phyloP scores from a whole-genome alignment of 345 rosid genomes.

The Linum trigynum region DNA sequence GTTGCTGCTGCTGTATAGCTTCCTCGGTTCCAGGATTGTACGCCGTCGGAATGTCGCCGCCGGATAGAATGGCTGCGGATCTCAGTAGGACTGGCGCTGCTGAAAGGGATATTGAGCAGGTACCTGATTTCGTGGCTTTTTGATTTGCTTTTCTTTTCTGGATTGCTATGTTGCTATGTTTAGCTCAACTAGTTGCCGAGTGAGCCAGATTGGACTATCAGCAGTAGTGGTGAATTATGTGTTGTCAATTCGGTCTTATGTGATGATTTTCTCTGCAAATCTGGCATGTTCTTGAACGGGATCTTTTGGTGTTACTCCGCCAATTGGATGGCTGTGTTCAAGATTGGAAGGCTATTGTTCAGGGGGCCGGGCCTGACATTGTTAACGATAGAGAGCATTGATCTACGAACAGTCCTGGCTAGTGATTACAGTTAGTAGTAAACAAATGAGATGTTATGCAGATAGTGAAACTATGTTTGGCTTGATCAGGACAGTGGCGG shows the following conservation, averaged over 20 bases:
- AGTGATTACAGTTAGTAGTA: not conserved
- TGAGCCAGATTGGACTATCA: not conserved
- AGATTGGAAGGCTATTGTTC: not conserved
- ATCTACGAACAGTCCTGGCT: not conserved
- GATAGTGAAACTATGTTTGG: not conserved
- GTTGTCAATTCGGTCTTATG: not conserved
- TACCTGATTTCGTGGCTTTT: slow-evolving; percentile 11
- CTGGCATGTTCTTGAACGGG: not conserved
- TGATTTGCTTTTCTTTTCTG: not conserved
- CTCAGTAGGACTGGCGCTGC: slow-evolving; percentile 73
- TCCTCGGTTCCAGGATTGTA: not conserved
- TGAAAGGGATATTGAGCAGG: slow-evolving; percentile 96
- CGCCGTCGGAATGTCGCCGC: slow-evolving; percentile 35
- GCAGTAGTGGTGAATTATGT: not conserved
- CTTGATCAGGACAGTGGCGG: too few relatives aligned
- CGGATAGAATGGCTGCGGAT: slow-evolving; percentile 86
- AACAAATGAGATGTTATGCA: not conserved
- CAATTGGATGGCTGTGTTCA: not conserved
- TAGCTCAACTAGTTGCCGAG: not conserved
- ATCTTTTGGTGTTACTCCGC: not conserved
- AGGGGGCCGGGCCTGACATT: not conserved
- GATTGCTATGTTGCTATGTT: not conserved
- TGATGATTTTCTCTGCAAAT: not conserved
- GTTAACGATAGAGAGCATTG: not conserved
- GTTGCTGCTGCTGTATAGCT: not conserved